Conservation (phyloP, 2,329 filamentous ascomycete species). For the Neonectria magnoliae region DNA sequence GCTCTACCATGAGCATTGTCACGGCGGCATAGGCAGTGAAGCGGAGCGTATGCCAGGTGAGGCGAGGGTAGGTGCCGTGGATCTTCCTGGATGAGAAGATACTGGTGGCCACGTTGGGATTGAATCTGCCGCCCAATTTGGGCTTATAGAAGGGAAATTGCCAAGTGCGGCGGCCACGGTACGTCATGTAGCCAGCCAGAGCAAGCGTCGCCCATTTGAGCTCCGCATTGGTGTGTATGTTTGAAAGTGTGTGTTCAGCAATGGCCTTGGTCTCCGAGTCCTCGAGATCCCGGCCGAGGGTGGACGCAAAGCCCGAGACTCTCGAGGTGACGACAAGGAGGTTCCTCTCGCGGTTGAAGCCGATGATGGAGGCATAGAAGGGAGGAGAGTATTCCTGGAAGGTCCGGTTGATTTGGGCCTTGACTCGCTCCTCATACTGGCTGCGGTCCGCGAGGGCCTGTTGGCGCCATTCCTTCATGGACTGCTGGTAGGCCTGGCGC, state of each 20-base stretch:
- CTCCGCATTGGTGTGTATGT: slow-evolving; percentile 45
- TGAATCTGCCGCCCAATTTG: slow-evolving; percentile 39
- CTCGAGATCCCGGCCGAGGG: slow-evolving; percentile 45
- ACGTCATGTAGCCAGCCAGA: slow-evolving; percentile 42
- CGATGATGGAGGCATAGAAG: slow-evolving; percentile 45
- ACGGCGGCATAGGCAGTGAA: slow-evolving; percentile 41
- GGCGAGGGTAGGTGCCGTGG: slow-evolving; percentile 35
- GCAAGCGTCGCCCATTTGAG: slow-evolving; percentile 43
- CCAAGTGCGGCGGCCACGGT: slow-evolving; percentile 41
- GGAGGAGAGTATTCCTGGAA: slow-evolving; percentile 48
- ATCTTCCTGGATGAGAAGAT: slow-evolving; percentile 42
- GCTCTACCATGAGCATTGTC: slow-evolving; percentile 42
- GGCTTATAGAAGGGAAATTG: slow-evolving; percentile 45
- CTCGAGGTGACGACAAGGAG: slow-evolving; percentile 43
- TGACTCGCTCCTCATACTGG: slow-evolving; percentile 44
- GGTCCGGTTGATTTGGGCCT: slow-evolving; percentile 45
- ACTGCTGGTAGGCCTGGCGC: slow-evolving; percentile 37
- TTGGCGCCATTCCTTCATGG: slow-evolving; percentile 48
- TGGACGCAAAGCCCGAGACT: slow-evolving; percentile 43
- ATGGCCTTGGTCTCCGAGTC: slow-evolving; percentile 51
- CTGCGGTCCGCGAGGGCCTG: slow-evolving; percentile 42
- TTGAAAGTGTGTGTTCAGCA: slow-evolving; percentile 46
- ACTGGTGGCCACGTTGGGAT: slow-evolving; percentile 42
- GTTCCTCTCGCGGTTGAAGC: slow-evolving; percentile 42
- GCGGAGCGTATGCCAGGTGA: slow-evolving; percentile 39